Evolutionary conservation across 129 eudicot species (phyloP).

Genomic region (Chrysanthemum lavandulifolium): DNA sequence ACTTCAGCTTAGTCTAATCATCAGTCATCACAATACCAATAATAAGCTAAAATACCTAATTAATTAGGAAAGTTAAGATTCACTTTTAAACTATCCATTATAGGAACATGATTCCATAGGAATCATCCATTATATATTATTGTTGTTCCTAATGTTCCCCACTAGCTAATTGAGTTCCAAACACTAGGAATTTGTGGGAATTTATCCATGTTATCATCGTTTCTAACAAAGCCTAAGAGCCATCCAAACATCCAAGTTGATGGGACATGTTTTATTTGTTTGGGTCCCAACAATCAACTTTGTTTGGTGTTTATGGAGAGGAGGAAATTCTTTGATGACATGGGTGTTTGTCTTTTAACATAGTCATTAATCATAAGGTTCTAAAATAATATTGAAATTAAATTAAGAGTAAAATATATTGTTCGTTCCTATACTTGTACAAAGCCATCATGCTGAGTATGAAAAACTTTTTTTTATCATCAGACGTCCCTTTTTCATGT

Average conservation of each 20-base stretch:
- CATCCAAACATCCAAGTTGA: conserved; percentile 40
- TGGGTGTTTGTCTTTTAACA: conserved; percentile 35
- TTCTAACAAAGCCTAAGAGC: conserved; percentile 29
- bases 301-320: conserved; percentile 38
- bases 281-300: conserved; percentile 34
- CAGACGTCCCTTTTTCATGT: too few relatives aligned
- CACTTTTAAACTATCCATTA: not conserved
- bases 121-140: conserved; percentile 22
- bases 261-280: conserved; percentile 31
- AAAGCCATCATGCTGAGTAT: too few relatives aligned
- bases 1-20: too few relatives aligned
- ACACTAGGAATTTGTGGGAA: conserved; percentile 35
- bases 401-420: too few relatives aligned
- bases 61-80: not conserved
- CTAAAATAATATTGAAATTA: not conserved
- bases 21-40: too few relatives aligned
- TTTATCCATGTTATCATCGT: conserved; percentile 33
- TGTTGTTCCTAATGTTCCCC: conserved; percentile 36
- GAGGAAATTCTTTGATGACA: conserved; percentile 36
- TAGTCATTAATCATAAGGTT: conserved; percentile 28
- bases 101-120: conserved; percentile 27
- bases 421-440: too few relatives aligned
- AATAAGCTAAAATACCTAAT: not conserved
- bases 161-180: conserved; percentile 24
- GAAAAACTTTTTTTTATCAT: too few relatives aligned